A percentile compares a stretch with the other conserved stretches of the same genome.
Evolutionary conservation across 768 basidiomycete genomes (phyloP).

Genomic region (Phallus indusiatus): DNA sequence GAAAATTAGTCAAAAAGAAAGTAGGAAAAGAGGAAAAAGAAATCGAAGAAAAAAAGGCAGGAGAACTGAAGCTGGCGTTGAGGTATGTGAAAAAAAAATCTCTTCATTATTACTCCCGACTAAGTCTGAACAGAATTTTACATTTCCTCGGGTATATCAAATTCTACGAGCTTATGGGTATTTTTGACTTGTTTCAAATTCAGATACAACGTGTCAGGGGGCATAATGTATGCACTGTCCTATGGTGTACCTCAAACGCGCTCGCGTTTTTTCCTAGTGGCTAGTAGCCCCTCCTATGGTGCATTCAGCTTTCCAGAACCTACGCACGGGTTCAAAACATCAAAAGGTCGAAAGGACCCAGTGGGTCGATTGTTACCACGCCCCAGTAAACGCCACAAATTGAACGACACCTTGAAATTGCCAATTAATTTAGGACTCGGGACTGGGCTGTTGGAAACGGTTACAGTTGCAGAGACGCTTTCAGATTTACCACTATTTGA

Average conservation of each 20-base stretch:
- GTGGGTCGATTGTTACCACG: background rate
- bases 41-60: conserved; percentile 57
- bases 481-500: conserved; percentile 64
- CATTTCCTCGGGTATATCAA: conserved; percentile 50
- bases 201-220: conserved; percentile 40
- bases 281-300: conserved; percentile 33
- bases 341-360: background rate
- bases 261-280: conserved; percentile 44
- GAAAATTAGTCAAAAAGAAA: conserved; percentile 33
- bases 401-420: conserved; percentile 33
- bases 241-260: conserved; percentile 51
- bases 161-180: background rate
- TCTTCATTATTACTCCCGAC: background rate
- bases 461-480: conserved; percentile 66
- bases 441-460: conserved; percentile 43
- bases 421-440: conserved; percentile 39
- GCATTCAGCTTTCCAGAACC: conserved; percentile 37
- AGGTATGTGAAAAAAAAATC: background rate
- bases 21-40: conserved; percentile 44
- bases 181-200: background rate
- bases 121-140: conserved; percentile 30
- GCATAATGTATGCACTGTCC: conserved; percentile 42
- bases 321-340: conserved; percentile 39
- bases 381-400: background rate
- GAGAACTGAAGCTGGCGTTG: conserved; percentile 60